Evolutionary conservation across 192 early-diverging fungal genomes (phyloP), one percentile per base, ranked within the genome.

Genomic region (Diversispora epigaea): DNA sequence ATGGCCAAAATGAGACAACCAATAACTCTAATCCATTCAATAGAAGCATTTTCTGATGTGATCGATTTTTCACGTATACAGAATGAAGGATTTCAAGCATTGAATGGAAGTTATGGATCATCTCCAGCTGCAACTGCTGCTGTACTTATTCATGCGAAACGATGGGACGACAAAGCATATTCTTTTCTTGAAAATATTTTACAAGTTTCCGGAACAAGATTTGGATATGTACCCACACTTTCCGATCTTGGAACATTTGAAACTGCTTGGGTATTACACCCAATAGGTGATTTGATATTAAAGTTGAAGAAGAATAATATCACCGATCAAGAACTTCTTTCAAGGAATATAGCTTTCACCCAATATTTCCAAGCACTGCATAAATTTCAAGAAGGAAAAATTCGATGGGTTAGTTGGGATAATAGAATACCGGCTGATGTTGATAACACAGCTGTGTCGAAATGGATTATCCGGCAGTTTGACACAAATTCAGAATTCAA

Each of bases 81-180:
- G 50, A 73, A 73, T 50, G 39, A 55, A 46, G 58, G 44, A 7
- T 73, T 73, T 10, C 71, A 73, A 62, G 71, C 71, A 4, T 47
- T 73, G 0, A 73, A 73, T 73, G 58, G 71, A 0, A 73, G 71
- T 62, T 73, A 73, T 32, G 71, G 71, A 39, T 58, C 57, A 3
- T 73, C 71, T 0, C 41, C 71, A 19, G 71, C 71, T 0, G 71
- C 71, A 6, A 73, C 57, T 47, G 71, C 71, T 17, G 39, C 71
- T 8, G 58, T 73, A 6, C 22, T 73, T 11, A 47, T 73, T 21
- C 4, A 43, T 14, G 41, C 71, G 0, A 43, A 15, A 15, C 47
- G 62, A 49, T 73, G 71, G 71, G 57, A 73, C 19, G 3, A 46
- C 2, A 62, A 73, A 47, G 71, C 58, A 3, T 47, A 62, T 40